Conservation (phyloP, 495 filamentous ascomycete genomes). For the Tuber umbilicatum region DNA sequence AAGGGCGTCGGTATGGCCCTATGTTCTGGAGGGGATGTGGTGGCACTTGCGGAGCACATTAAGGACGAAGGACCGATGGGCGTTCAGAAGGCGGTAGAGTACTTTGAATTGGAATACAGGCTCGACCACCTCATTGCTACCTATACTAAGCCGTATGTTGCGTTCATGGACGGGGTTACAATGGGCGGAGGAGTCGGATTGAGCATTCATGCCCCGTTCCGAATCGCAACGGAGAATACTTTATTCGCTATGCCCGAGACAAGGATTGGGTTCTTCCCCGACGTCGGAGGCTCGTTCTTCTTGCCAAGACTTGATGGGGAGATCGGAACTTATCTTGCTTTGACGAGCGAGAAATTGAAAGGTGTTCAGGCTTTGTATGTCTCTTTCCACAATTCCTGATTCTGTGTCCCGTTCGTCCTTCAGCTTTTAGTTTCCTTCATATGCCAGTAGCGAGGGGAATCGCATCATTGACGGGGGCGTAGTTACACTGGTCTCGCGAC, state of each 20-base stretch:
- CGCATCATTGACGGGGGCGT: conserved; percentile 9
- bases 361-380: conserved; percentile 71
- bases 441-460: neutral
- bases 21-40: conserved; percentile 90
- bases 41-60: conserved; percentile 66
- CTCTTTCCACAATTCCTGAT: neutral
- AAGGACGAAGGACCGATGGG: conserved; percentile 52
- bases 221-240: conserved; percentile 92
- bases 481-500: conserved; percentile 78
- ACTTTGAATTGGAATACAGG: conserved; percentile 86
- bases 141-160: conserved; percentile 84
- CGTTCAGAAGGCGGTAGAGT: conserved; percentile 52
- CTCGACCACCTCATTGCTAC: conserved; percentile 95
- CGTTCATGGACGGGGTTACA: conserved; percentile 95
- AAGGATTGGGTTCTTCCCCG: conserved; percentile 94
- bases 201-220: conserved; percentile 87
- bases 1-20: conserved; percentile 85
- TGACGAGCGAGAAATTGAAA: conserved; percentile 73
- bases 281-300: conserved; percentile 94
- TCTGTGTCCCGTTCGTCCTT: neutral
- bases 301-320: conserved; percentile 77
- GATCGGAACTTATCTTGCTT: conserved; percentile 79
- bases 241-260: conserved; percentile 98
- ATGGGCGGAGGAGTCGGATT: conserved; percentile 97
- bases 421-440: neutral